Conservation (phyloP, 129 eudicot genomes). For the Erigeron canadensis region DNA sequence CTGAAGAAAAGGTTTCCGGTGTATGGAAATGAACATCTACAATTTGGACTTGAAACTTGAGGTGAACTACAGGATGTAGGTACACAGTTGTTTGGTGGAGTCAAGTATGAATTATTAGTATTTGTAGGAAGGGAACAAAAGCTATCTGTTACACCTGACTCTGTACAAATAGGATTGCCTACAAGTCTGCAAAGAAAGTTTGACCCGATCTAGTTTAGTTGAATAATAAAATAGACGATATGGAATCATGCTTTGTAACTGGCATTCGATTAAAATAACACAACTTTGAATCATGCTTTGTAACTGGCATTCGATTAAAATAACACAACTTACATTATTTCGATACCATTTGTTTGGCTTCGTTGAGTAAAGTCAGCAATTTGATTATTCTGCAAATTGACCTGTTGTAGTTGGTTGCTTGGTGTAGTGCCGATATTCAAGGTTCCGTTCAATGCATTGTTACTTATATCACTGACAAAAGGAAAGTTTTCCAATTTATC, state of each 20-base stretch:
- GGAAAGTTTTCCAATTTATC: neutral
- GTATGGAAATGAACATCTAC: constrained; percentile 71
- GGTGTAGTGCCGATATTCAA: constrained; percentile 52
- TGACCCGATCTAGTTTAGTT: neutral
- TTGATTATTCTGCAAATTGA: constrained; percentile 70
- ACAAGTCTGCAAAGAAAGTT: constrained; percentile 50
- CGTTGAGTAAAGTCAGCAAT: constrained; percentile 31
- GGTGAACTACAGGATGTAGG: constrained; percentile 47
- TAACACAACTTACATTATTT: constrained; percentile 50
- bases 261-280: too few relatives aligned
- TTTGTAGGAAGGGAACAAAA: constrained; percentile 46
- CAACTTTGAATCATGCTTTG: too few relatives aligned
- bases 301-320: neutral
- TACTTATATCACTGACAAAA: constrained; percentile 36
- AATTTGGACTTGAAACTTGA: constrained; percentile 59
- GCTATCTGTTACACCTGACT: constrained; percentile 28
- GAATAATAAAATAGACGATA: neutral
- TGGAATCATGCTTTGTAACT: too few relatives aligned
- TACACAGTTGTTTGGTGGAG: constrained; percentile 41
- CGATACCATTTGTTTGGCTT: constrained; percentile 1
- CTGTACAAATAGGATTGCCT: constrained; percentile 56
- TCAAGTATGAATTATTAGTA: constrained; percentile 30
- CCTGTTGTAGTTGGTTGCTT: constrained; percentile 59
- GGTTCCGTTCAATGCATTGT: constrained; percentile 59
- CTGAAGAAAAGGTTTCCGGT: constrained; percentile 56